Percentiles rank a stretch among this genome's conserved stretches.
These are phyloP conservation scores for Backusella macrospora DNA, from an alignment of 192 early-diverging fungal species.

Conservation along the genomic window DNA sequence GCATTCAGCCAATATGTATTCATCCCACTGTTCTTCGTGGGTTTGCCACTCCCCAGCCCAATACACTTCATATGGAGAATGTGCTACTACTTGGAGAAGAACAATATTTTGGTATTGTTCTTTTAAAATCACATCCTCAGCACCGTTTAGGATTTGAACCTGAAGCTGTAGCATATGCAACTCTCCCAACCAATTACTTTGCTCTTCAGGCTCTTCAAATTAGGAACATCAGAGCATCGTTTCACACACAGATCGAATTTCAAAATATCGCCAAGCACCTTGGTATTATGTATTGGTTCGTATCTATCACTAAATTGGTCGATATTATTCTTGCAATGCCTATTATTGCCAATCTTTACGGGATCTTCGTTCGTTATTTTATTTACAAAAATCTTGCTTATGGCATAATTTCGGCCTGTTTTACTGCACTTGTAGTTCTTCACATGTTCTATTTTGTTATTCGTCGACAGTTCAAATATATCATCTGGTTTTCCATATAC, in stretches of 20 bases:
- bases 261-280: conserved; percentile 25
- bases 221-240: conserved; percentile 29
- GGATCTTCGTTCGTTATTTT: conserved; percentile 35
- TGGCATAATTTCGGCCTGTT: conserved; percentile 27
- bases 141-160: conserved; percentile 45
- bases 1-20: conserved; percentile 34
- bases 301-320: conserved; percentile 36
- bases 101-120: conserved; percentile 36
- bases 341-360: conserved; percentile 40
- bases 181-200: conserved; percentile 37
- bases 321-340: conserved; percentile 37
- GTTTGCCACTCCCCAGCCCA: conserved; percentile 29
- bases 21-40: conserved; percentile 44
- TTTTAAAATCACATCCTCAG: conserved; percentile 38
- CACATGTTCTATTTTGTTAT: conserved; percentile 40
- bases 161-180: conserved; percentile 38
- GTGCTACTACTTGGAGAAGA: conserved; percentile 44
- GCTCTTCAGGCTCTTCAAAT: conserved; percentile 39
- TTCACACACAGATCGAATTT: conserved; percentile 44
- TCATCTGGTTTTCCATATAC: conserved; percentile 41
- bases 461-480: conserved; percentile 40
- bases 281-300: conserved; percentile 36
- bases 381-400: conserved; percentile 26
- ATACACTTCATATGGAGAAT: conserved; percentile 44
- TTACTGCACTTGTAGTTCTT: conserved; percentile 26